Evolutionary conservation across 2,329 filamentous ascomycete species (phyloP).

Genomic region (Ophiostoma populinum): DNA sequence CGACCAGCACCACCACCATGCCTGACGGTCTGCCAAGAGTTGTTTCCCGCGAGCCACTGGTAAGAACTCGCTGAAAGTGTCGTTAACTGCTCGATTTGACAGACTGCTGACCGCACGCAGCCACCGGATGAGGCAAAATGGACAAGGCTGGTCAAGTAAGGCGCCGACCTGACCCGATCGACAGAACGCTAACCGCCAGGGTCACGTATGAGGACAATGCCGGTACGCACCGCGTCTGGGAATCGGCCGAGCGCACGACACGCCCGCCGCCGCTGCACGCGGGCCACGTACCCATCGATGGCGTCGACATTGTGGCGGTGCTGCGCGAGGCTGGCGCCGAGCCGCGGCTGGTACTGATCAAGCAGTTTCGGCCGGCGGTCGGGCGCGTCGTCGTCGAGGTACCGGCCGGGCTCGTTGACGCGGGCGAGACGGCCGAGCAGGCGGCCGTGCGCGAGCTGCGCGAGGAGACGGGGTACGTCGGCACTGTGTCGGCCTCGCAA

Average conservation of each 20-base stretch:
- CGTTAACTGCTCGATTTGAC: not conserved
- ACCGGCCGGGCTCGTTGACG: slow-evolving; percentile 46
- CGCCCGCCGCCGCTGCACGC: slow-evolving; percentile 29
- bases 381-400: slow-evolving; percentile 44
- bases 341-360: slow-evolving; percentile 44
- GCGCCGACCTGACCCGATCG: slow-evolving; percentile 4
- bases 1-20: too few species aligned
- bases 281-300: slow-evolving; percentile 40
- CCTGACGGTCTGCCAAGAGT: slow-evolving; percentile 1
- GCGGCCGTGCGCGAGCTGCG: slow-evolving; percentile 46
- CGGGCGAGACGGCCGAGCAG: slow-evolving; percentile 41
- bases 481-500: slow-evolving; percentile 13
- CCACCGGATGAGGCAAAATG: slow-evolving; percentile 36
- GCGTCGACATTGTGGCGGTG: slow-evolving; percentile 56
- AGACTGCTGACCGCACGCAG: slow-evolving; percentile 16
- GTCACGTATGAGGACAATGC: slow-evolving; percentile 48
- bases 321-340: slow-evolving; percentile 31
- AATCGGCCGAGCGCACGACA: slow-evolving; percentile 54
- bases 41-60: slow-evolving; percentile 6
- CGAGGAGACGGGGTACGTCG: slow-evolving; percentile 51
- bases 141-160: slow-evolving; percentile 41
- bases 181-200: slow-evolving; percentile 13
- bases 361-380: slow-evolving; percentile 48
- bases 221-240: slow-evolving; percentile 45
- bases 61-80: too few species aligned